phyloP scores from a whole-genome alignment of 257 asterid genomes.

The Datura wrightii region DNA sequence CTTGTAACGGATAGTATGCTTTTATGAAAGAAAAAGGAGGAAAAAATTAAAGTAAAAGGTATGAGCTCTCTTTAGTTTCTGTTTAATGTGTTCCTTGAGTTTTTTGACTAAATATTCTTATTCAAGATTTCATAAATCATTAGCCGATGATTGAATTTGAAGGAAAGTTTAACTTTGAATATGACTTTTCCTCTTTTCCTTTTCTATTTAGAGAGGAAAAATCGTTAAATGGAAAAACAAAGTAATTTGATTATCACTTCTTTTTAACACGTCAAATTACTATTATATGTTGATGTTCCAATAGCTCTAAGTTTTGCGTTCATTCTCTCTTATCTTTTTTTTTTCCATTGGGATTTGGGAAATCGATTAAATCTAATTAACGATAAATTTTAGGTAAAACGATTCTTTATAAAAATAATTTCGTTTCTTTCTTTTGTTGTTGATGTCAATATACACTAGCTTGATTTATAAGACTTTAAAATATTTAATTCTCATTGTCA shows the following conservation, averaged over 20 bases:
- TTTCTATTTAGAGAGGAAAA: neutral
- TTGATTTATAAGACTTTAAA: neutral
- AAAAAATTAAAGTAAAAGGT: neutral
- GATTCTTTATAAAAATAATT: no score
- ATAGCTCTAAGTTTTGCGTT: neutral
- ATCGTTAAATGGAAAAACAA: neutral
- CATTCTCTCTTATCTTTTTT: neutral
- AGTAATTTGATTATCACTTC: neutral
- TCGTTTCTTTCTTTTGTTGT: neutral
- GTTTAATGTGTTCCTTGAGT: neutral
- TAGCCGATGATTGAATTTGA: neutral
- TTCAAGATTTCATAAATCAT: conserved; percentile 22
- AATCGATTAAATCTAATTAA: neutral
- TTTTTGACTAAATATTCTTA: neutral
- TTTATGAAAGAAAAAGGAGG: conserved; percentile 5
- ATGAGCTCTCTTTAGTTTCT: neutral
- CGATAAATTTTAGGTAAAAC: no score
- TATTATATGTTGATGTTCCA: neutral
- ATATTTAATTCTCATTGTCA: neutral
- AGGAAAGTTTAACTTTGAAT: conserved; percentile 13
- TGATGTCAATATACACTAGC: neutral
- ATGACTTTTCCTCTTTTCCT: conserved; percentile 18
- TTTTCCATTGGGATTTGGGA: neutral
- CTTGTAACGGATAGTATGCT: conserved; percentile 14
- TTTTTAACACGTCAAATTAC: neutral